Percentiles rank a stretch among this genome's conserved stretches.
phyloP scores from a whole-genome alignment of 2,329 filamentous ascomycete genomes.

The Exophiala sp. region DNA sequence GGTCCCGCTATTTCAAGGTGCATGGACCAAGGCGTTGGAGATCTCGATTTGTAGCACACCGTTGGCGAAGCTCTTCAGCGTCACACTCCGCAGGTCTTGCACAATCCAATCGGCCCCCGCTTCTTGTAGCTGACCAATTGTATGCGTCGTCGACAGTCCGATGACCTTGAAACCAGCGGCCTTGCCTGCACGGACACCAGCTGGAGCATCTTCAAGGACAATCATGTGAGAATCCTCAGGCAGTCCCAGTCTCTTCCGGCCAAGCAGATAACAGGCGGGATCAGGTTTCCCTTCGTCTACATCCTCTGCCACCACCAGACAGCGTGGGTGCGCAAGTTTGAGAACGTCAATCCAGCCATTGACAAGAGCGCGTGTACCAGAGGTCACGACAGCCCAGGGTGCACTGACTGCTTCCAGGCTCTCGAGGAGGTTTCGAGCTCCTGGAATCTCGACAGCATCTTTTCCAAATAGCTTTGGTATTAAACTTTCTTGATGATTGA shows the following conservation, averaged over 20 bases:
- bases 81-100: conserved; percentile 71
- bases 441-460: conserved; percentile 82
- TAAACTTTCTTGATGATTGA: conserved; percentile 70
- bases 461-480: conserved; percentile 73
- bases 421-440: conserved; percentile 68
- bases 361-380: conserved; percentile 64
- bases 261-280: conserved; percentile 69
- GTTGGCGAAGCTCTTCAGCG: conserved; percentile 43
- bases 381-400: conserved; percentile 82
- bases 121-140: conserved; percentile 63
- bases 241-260: conserved; percentile 58
- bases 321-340: conserved; percentile 60
- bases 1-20: background rate
- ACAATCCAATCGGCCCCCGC: conserved; percentile 89
- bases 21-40: conserved; percentile 19
- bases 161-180: conserved; percentile 81
- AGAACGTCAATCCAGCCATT: conserved; percentile 69
- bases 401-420: conserved; percentile 59
- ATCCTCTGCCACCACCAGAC: conserved; percentile 72
- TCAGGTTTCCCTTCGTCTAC: conserved; percentile 74
- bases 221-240: conserved; percentile 54
- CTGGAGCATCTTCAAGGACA: conserved; percentile 85
- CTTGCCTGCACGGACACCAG: conserved; percentile 78
- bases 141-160: conserved; percentile 81
- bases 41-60: conserved; percentile 22